Conservation (phyloP, 805 yeast species). For the Wickerhamiella dianesei region DNA sequence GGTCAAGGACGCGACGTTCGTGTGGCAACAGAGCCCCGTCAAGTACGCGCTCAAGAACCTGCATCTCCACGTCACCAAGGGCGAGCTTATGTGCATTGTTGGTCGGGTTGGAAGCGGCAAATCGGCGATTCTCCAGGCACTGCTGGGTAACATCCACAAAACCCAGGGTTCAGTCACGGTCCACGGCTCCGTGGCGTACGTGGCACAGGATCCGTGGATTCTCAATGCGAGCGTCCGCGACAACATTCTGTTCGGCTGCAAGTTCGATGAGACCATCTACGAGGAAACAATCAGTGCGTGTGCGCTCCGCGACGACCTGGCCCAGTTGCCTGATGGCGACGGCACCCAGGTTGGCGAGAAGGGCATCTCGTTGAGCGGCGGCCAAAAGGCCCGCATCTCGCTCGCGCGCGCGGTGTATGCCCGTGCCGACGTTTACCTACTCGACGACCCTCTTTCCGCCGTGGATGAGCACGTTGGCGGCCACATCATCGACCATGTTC, state of each 20-base stretch:
- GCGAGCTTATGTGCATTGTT: slow-evolving; percentile 68
- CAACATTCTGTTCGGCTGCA: slow-evolving; percentile 54
- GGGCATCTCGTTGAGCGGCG: slow-evolving; percentile 73
- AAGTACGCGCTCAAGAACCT: slow-evolving; percentile 52
- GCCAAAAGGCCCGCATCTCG: slow-evolving; percentile 69
- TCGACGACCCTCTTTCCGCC: slow-evolving; percentile 71
- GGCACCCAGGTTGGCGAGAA: slow-evolving; percentile 68
- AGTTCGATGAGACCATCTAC: slow-evolving; percentile 38
- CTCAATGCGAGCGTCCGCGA: slow-evolving; percentile 80
- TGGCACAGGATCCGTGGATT: slow-evolving; percentile 85
- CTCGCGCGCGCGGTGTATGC: slow-evolving; percentile 68
- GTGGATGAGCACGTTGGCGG: slow-evolving; percentile 74
- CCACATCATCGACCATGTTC: slow-evolving; percentile 56
- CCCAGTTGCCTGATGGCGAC: slow-evolving; percentile 57
- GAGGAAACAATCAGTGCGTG: slow-evolving; percentile 44
- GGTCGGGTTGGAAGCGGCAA: slow-evolving; percentile 87
- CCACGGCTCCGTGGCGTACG: slow-evolving; percentile 73
- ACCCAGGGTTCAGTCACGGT: slow-evolving; percentile 55
- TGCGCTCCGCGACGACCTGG: slow-evolving; percentile 49
- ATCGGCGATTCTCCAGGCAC: slow-evolving; percentile 63
- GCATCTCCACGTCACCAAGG: slow-evolving; percentile 56
- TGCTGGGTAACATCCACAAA: slow-evolving; percentile 71
- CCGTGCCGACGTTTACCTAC: slow-evolving; percentile 46
- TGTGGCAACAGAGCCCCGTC: slow-evolving; percentile 51
- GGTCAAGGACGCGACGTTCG: slow-evolving; percentile 27